These are phyloP conservation scores for Saksenaea vasiformis DNA, from an alignment of 371 early-diverging fungal genomes.

Conservation along the genomic window DNA sequence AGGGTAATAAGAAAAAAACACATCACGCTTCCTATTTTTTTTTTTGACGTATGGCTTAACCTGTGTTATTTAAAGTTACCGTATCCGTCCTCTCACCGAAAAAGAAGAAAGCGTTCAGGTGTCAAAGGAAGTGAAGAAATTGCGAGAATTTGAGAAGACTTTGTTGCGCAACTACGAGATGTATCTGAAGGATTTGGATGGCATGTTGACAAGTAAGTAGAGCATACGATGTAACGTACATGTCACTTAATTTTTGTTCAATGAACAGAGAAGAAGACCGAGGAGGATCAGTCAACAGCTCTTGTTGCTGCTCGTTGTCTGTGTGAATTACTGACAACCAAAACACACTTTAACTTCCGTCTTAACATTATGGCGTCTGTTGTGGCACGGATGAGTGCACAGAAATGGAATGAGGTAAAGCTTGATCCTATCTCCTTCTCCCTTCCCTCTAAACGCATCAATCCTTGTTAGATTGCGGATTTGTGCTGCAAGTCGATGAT, in stretches of 20 bases:
- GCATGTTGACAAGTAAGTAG: constrained; percentile 36
- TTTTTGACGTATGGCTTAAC: background rate
- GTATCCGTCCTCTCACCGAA: constrained; percentile 86
- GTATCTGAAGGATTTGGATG: constrained; percentile 75
- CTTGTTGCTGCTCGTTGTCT: constrained; percentile 72
- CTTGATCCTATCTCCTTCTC: background rate
- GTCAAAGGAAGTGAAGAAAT: constrained; percentile 86
- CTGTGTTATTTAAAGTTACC: constrained; percentile 55
- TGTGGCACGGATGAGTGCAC: constrained; percentile 68
- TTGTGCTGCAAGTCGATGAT: constrained; percentile 77
- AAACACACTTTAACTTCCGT: constrained; percentile 93
- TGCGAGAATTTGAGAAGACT: constrained; percentile 84
- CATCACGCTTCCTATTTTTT: background rate
- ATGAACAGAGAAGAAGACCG: constrained; percentile 29
- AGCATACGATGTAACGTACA: too few relatives aligned
- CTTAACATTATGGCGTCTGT: constrained; percentile 82
- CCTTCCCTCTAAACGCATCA: background rate
- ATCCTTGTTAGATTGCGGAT: constrained; percentile 51
- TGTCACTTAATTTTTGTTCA: too few relatives aligned
- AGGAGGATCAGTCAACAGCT: constrained; percentile 47
- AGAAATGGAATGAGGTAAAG: constrained; percentile 51
- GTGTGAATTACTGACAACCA: constrained; percentile 73
- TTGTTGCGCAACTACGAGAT: constrained; percentile 80
- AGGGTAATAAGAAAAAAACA: constrained; percentile 61
- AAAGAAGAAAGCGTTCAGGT: constrained; percentile 75